These are phyloP conservation scores for Xanthoconium separans DNA, from an alignment of 1,284 basidiomycete species.

Conservation along the genomic window DNA sequence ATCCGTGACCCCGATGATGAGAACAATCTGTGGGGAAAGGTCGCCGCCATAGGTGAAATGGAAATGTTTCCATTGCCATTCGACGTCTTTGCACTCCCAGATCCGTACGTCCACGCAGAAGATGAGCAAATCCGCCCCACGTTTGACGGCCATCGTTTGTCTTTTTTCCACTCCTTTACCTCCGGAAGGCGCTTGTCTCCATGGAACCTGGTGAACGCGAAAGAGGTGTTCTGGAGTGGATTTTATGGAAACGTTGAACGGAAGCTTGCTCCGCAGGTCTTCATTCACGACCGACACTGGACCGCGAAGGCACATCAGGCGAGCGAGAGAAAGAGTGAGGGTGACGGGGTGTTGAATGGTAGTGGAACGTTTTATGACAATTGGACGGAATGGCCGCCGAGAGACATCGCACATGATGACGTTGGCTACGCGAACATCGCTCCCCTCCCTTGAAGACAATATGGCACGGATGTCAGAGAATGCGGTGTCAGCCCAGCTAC, in stretches of 20 bases:
- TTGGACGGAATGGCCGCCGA: neutral
- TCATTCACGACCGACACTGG: slow-evolving; percentile 14
- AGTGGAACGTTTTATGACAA: slow-evolving; percentile 11
- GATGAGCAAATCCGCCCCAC: slow-evolving; percentile 25
- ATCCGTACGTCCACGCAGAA: slow-evolving; percentile 18
- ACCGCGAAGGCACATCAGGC: slow-evolving; percentile 7
- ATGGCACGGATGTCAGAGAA: slow-evolving; percentile 21
- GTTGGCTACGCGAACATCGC: slow-evolving; percentile 6
- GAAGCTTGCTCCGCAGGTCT: slow-evolving; percentile 11
- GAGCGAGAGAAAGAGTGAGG: slow-evolving; percentile 3
- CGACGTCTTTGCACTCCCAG: slow-evolving; percentile 9
- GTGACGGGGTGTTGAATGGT: slow-evolving; percentile 17
- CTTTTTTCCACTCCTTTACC: slow-evolving; percentile 6
- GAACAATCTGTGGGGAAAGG: slow-evolving; percentile 26
- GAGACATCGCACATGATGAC: slow-evolving; percentile 28
- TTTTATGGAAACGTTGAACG: slow-evolving; percentile 22
- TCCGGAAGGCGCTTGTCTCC: neutral
- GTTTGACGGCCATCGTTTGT: slow-evolving; percentile 14
- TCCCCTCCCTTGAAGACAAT: slow-evolving; percentile 14
- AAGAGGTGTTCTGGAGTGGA: slow-evolving; percentile 20
- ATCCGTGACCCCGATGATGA: slow-evolving; percentile 22
- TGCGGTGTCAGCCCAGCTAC: slow-evolving; percentile 20
- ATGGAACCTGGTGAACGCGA: slow-evolving; percentile 20
- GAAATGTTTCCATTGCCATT: slow-evolving; percentile 26
- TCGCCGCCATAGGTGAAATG: slow-evolving; percentile 26